Evolutionary conservation across 257 asterid genomes (phyloP).

Genomic region (Thymus quinquecostatus): DNA sequence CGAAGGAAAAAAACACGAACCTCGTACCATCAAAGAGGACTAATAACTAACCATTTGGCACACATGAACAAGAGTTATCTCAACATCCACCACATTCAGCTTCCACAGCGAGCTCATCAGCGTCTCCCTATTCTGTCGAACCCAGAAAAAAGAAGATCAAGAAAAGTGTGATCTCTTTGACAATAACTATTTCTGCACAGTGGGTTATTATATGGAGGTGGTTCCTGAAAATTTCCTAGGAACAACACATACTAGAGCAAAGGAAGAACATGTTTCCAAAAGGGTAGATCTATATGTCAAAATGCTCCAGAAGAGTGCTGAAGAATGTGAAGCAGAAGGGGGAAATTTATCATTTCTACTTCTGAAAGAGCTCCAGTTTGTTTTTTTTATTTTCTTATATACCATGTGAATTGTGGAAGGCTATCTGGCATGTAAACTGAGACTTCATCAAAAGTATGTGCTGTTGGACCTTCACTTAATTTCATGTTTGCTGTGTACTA

Average conservation of each 20-base stretch:
- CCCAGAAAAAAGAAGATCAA: not conserved
- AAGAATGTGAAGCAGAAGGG: conserved; percentile 63
- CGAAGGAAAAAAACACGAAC: not conserved
- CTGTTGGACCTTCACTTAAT: not conserved
- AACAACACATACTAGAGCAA: conserved; percentile 54
- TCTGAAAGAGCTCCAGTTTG: not conserved
- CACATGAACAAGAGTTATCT: conserved; percentile 75
- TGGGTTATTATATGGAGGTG: conserved; percentile 72
- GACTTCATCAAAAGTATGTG: not conserved
- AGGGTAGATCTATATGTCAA: conserved; percentile 54
- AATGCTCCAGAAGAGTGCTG: conserved; percentile 65
- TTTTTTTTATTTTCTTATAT: not conserved
- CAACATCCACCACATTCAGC: conserved; percentile 85
- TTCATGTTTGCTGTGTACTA: not conserved
- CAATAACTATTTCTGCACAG: conserved; percentile 32
- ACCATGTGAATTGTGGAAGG: no score
- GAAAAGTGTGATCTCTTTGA: conserved; percentile 32
- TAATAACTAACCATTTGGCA: conserved; percentile 75
- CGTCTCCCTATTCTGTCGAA: conserved; percentile 58
- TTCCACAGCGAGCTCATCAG: conserved; percentile 88
- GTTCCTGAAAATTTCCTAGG: conserved; percentile 56
- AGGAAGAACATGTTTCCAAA: conserved; percentile 63
- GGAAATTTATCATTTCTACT: conserved; percentile 37
- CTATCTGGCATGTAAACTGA: not conserved
- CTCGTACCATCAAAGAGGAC: not conserved